Evolutionary conservation across 768 basidiomycete genomes (phyloP).

Genomic region (Phanerodontia chrysosporium): DNA sequence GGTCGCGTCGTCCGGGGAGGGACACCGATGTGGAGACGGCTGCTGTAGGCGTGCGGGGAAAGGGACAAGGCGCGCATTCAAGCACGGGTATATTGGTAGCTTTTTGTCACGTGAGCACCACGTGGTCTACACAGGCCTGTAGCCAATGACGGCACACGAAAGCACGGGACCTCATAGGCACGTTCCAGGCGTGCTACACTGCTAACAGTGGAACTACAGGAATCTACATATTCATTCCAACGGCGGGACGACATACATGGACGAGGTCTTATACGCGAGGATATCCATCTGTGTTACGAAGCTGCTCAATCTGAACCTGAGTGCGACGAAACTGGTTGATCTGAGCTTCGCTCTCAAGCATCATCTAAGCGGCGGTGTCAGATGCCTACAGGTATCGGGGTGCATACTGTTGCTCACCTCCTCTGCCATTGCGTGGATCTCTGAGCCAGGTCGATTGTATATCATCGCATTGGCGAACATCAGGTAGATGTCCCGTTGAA

Average conservation of each 20-base stretch:
- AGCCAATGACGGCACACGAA: background rate
- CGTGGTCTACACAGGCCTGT: background rate
- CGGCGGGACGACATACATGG: too few relatives aligned
- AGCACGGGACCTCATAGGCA: background rate
- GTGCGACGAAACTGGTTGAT: constrained; percentile 73
- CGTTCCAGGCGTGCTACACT: background rate
- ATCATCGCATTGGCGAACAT: constrained; percentile 99
- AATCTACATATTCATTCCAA: too few relatives aligned
- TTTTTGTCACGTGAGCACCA: constrained; percentile 12
- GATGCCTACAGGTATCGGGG: background rate
- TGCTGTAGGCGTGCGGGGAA: constrained; percentile 1
- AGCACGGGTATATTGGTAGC: constrained; percentile 7
- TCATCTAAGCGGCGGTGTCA: constrained; percentile 49
- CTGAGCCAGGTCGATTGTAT: constrained; percentile 86
- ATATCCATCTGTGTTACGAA: background rate
- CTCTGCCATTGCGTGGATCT: constrained; percentile 87
- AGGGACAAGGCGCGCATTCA: background rate
- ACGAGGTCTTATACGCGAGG: constrained; percentile 21
- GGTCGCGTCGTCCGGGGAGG: background rate
- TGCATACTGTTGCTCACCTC: constrained; percentile 61
- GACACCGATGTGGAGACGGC: background rate
- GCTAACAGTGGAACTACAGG: too few relatives aligned
- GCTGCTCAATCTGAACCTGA: constrained; percentile 40
- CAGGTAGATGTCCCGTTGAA: constrained; percentile 82
- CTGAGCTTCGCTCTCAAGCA: constrained; percentile 64